Percentiles rank a stretch among this genome's conserved stretches.
phyloP scores from a whole-genome alignment of 805 yeast species.

The Ogataea ganodermae region DNA sequence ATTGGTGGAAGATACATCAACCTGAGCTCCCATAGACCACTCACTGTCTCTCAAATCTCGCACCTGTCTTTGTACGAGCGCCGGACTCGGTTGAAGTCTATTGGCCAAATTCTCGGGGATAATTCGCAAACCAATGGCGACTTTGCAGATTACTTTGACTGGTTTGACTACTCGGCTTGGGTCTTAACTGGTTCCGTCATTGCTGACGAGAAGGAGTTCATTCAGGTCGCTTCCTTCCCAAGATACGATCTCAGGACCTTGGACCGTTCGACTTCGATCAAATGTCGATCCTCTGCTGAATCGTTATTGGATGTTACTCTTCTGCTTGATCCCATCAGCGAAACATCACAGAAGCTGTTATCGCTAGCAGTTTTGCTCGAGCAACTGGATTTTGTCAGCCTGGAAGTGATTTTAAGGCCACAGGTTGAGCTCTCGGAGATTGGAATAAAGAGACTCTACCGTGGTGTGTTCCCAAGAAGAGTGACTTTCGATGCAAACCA shows the following conservation, averaged over 20 bases:
- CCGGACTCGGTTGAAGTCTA: conserved; percentile 40
- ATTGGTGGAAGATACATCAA: conserved; percentile 54
- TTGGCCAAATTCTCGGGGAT: conserved; percentile 9
- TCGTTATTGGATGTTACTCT: conserved; percentile 52
- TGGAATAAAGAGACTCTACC: conserved; percentile 61
- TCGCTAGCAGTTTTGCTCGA: conserved; percentile 42
- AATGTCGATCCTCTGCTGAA: conserved; percentile 7
- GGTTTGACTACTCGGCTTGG: conserved; percentile 30
- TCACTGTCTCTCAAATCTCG: conserved; percentile 33
- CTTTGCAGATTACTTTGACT: conserved; percentile 18
- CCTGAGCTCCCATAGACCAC: conserved; percentile 30
- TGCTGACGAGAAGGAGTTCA: conserved; percentile 33
- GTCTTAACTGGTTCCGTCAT: conserved; percentile 25
- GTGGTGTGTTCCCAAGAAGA: conserved; percentile 41
- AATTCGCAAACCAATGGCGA: not conserved
- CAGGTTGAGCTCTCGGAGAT: conserved; percentile 37
- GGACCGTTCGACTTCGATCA: conserved; percentile 7
- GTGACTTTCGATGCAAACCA: conserved; percentile 37
- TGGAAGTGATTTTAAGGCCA: conserved; percentile 63
- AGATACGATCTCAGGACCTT: conserved; percentile 20
- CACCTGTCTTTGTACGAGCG: conserved; percentile 48
- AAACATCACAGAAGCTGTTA: conserved; percentile 62
- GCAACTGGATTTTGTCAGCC: conserved; percentile 52
- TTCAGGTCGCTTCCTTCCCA: conserved; percentile 21
- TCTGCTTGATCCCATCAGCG: conserved; percentile 72